Base-by-base conservation (phyloP, 2,329 filamentous ascomycete species). In the Ophiocordyceps camponoti-saundersi region DNA sequence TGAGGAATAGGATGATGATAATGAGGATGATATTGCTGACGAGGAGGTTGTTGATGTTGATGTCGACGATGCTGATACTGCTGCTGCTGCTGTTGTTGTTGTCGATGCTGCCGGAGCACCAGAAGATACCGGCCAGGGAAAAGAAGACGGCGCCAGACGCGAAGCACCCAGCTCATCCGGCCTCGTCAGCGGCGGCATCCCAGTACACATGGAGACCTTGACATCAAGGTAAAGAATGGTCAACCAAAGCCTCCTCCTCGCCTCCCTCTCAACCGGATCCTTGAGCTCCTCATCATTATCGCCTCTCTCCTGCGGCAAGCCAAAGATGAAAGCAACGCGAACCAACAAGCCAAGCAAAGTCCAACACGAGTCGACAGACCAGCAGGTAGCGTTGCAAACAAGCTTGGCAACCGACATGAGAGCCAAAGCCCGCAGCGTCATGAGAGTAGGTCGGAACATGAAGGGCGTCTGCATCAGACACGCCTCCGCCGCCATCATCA, bases 381-480 rank as follows among this genome's bases (percentile, higher is more conserved):
- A 63, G 47, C 61, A 64, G 0, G 60, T 63, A 13, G 61, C 57
- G 47, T 63, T 63, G 52, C 60, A 63, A 8, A 62, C 55, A 42
- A 62, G 58, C 50, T 63, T 63, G 23, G 61, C 61, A 32, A 63
- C 56, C 21, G 60, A 56, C 56, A 62, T 61, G 18, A 64, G 51
- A 16, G 55, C 55, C 12, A 63, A 48, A 1, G 56, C 53, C 46
- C 59, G 58, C 15, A 63, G 52, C 1, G 57, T 53, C n/a, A 59
- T 50, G 30, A 62, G 51, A 3, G 57, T 62, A 8, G 61, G 61
- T 2, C 61, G 59, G 44, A 62, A 62, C 56, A 63, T 63, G 48
- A 62, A 63, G 2, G 60, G 59, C 3, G 61, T 64, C 51, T 64
- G 61, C 56, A 61, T 60, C 5, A 64, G 53, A 32, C 61, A 64